Evolutionary conservation across 768 basidiomycete species (phyloP), one percentile per base, ranked within the genome.

Genomic region (Fomitopsis serialis): DNA sequence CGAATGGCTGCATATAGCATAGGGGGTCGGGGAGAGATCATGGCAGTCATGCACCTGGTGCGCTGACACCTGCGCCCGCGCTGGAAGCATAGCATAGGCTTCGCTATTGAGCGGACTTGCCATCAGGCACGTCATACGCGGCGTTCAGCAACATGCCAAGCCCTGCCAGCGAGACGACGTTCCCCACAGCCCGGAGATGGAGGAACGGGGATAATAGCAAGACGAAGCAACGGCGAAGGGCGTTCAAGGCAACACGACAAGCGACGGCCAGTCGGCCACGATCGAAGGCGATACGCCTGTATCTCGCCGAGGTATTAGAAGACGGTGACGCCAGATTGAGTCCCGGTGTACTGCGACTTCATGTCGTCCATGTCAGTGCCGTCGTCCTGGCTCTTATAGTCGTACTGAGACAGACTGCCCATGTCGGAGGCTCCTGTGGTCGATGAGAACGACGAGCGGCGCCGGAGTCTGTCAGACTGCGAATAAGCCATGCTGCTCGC

Each of bases 341-440:
- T 92, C 24, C 87, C 88, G 8, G 88, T 75, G 66, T 93, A 93
- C 69, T 94, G 91, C 53, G 84, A 87, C 73, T 92, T 89, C 78
- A 92, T 82, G 66, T 94, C 91, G 66, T 93, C 91, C 64, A 83
- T 66, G 64, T 92, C 91, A 27, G 74, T 78, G 42, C 78, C 77
- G 54, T 89, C 91, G 64, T 92, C 92, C 67, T 92, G 92, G 63
- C 89, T 91, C 81, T 93, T 93, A 72, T 93, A 93, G 63, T 92
- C 80, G 56, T 78, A 80, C 63, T 80, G 82, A 37, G 87, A 87
- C 57, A 90, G 65, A 66, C 88, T 89, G 42, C 89, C 91, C 63
- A 88, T 70, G 61, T 92, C 91, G 52, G 85, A 87, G 29, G 81
- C 74, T 11, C 89, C 89, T 9, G 88, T 74, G 32, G 87, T 82